Conservation (phyloP, 1,284 basidiomycete genomes). For the Leccinum griseonigrum region DNA sequence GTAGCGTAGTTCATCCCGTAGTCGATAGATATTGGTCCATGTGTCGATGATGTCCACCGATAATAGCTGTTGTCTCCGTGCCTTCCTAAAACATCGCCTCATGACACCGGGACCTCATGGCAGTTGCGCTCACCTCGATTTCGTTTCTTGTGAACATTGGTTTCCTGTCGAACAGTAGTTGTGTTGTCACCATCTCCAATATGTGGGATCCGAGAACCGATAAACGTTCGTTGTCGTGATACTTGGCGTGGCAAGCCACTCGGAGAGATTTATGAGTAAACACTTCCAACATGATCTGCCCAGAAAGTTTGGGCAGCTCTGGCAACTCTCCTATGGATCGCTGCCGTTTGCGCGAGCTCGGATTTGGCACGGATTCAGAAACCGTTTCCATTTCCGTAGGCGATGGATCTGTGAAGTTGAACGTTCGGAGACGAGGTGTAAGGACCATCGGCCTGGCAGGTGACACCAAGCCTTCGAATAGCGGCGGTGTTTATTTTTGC, state of each 20-base stretch:
- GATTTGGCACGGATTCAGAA: constrained; percentile 27
- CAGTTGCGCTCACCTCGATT: constrained; percentile 44
- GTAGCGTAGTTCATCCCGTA: constrained; percentile 59
- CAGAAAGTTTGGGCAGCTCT: constrained; percentile 42
- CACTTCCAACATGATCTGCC: constrained; percentile 59
- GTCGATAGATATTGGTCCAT: constrained; percentile 58
- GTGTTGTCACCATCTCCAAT: constrained; percentile 49
- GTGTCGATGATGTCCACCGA: constrained; percentile 47
- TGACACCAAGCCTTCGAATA: constrained; percentile 12
- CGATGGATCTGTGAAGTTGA: constrained; percentile 34
- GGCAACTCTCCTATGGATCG: constrained; percentile 36
- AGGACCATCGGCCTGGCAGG: constrained; percentile 31
- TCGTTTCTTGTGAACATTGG: constrained; percentile 50
- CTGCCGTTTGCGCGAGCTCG: constrained; percentile 31
- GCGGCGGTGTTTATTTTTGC: constrained; percentile 17
- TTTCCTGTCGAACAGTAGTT: constrained; percentile 49
- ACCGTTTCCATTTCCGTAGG: constrained; percentile 33
- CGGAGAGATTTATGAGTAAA: constrained; percentile 66
- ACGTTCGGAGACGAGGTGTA: constrained; percentile 35
- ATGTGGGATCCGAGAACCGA: constrained; percentile 51
- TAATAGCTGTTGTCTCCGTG: constrained; percentile 37
- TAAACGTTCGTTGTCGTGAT: constrained; percentile 59
- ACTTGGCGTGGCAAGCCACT: constrained; percentile 41
- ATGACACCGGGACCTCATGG: constrained; percentile 11
- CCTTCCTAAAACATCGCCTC: constrained; percentile 34